Evolutionary conservation across 495 filamentous ascomycete genomes (phyloP).

Genomic region (Aspergillus leporis): DNA sequence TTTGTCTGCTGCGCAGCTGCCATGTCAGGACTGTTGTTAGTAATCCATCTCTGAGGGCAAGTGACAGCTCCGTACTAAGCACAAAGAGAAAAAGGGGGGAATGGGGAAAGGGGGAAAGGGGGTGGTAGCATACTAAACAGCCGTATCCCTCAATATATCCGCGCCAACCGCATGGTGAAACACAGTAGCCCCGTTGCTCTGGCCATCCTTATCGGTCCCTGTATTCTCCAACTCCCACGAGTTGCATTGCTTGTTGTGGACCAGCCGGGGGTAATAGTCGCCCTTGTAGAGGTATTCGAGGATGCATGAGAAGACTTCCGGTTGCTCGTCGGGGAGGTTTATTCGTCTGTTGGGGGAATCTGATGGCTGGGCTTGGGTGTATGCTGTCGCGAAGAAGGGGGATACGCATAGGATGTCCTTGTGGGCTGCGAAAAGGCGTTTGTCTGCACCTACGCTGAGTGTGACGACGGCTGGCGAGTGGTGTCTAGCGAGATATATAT

Average conservation of each 20-base stretch:
- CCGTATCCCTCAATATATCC: conserved; percentile 80
- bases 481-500: conserved; percentile 39
- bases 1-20: conserved; percentile 73
- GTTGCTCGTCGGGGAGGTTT: conserved; percentile 79
- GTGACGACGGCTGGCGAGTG: conserved; percentile 74
- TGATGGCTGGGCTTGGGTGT: conserved; percentile 17
- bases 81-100: not conserved
- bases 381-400: conserved; percentile 65
- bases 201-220: conserved; percentile 30
- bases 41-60: not conserved
- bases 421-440: conserved; percentile 87
- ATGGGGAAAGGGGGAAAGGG: conserved; percentile 8
- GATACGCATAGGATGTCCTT: conserved; percentile 78
- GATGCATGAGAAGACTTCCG: conserved; percentile 86
- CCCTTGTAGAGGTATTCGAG: conserved; percentile 94
- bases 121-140: conserved; percentile 73
- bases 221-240: conserved; percentile 71
- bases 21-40: not conserved
- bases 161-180: conserved; percentile 64
- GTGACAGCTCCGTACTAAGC: too few species aligned
- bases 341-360: conserved; percentile 52
- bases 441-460: conserved; percentile 72
- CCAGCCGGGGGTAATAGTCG: conserved; percentile 80
- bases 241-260: conserved; percentile 67
- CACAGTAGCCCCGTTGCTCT: conserved; percentile 60